Base-by-base conservation (phyloP, 768 basidiomycete species). In the Mycena vulgaris region DNA sequence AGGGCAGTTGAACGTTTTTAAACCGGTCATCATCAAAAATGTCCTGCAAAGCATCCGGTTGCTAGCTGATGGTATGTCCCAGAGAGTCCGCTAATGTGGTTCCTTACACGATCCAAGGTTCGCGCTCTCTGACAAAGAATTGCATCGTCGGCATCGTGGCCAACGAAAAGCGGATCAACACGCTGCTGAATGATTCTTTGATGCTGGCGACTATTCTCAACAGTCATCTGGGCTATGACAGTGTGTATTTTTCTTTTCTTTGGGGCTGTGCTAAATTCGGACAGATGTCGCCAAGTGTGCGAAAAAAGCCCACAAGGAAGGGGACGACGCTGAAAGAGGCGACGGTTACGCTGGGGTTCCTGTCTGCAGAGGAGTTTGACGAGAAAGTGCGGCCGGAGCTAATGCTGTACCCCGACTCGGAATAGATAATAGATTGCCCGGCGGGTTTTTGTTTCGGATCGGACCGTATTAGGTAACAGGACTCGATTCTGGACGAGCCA, bases 261-360 rank as follows among this genome's bases (percentile, higher is more conserved):
- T 31, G 21, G 31, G 58, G 61, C 53, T 51, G 63, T 70, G 48
- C 71, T 75, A 55, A 70, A 21, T 67, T 19, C 48, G 69, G 47
- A 48, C 78, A 98, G 96, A 98, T 83, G 98, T 99, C 57, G 98
- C 98, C 57, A 96, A 95, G 83, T 95, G 94, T 77, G 98, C 98
- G 31, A 99, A 99, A 89, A 99, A 99, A 82, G 98, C 98, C n/a
- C 98, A 99, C 87, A 95, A 93, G 81, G 96, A 99, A n/a, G 83
- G 98, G 98, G 30, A 94, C 92, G 56, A 99, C 98, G 68, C 79
- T 99, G 80, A 99, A 97, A 86, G 93, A 96, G 83, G 96, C 98
- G 47, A 96, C 96, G 14, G 92, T 99, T 52, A 81, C 90, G 23
- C 88, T 98, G 39, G 95, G 95, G 56, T 92, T 94, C 81, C 80